Evolutionary conservation across 2,329 filamentous ascomycete genomes (phyloP), one percentile per base, ranked within the genome.

Genomic region (Lachnellula occidentalis): DNA sequence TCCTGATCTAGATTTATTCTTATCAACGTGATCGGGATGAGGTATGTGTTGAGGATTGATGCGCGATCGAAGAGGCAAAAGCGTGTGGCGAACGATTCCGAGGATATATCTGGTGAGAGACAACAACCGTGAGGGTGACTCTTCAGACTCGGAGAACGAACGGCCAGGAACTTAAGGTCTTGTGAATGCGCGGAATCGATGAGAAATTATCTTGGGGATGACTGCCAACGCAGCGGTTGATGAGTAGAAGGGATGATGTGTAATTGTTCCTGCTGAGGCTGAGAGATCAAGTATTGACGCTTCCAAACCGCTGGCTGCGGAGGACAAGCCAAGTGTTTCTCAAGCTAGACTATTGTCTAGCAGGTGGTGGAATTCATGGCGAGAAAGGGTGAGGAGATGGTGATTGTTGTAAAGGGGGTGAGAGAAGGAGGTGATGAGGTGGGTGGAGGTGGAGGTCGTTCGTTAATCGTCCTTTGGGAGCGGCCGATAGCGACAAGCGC

Each of bases 301-400:
- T 66, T 68, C 67, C 72, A 67, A 66, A 8, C 24, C 67, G 71
- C 72, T 74, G 71, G 74, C 67, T 73, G 70, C 72, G 72, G 69
- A 72, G 72, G 69, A 66, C 62, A 66, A 69, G 70, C 67, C 69
- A 62, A 67, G 61, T 65, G 69, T 66, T 63, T 66, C 67, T 68
- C 66, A 58, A 69, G 73, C 74, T 67, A 75, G 74, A 75, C 74
- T 67, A 56, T 63, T 67, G 74, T 72, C 73, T 74, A 78, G 74
- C 73, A 69, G 67, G 64, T 59, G 63, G 53, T 56, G 51, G 57
- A 53, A 27, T 27, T 27, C 64, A 67, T 68, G 51, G 61, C 63
- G 56, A 60, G 46, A 48, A 37, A 55, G 54, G 54, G 58, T 50
- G 50, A 45, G 52, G 43, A 51, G 43, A 47, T 49, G 47, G 55